Conservation (phyloP, 164 flowering plant genomes). For the Kalanchoe fedtschenkoi region DNA sequence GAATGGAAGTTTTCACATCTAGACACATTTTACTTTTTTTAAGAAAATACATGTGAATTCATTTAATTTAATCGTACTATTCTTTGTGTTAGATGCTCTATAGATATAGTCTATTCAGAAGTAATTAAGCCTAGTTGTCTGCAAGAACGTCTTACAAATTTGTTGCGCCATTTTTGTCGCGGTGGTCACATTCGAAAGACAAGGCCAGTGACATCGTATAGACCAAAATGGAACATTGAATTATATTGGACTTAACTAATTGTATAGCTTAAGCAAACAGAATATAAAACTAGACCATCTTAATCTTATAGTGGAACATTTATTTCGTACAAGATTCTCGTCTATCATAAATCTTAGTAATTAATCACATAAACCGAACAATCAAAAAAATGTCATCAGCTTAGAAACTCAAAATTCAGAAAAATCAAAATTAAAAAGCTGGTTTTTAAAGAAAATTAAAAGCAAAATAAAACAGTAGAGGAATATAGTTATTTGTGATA, state of each 20-base stretch:
- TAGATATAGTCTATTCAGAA: no score
- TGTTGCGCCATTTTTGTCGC: not conserved
- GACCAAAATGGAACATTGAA: not conserved
- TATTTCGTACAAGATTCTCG: not conserved
- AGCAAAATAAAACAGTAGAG: not conserved
- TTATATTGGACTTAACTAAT: not conserved
- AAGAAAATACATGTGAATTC: no score
- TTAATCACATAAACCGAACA: no score
- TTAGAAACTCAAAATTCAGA: no score
- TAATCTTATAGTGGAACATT: not conserved
- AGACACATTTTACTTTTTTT: no score
- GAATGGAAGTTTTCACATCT: no score
- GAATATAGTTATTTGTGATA: not conserved
- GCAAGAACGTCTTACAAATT: not conserved
- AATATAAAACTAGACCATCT: not conserved
- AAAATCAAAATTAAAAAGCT: no score
- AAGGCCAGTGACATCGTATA: not conserved
- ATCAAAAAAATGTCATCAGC: no score
- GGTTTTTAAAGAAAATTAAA: not conserved
- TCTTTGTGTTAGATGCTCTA: no score
- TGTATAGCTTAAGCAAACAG: not conserved
- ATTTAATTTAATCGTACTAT: no score
- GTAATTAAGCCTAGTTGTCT: no score
- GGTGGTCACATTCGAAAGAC: conserved; percentile 1
- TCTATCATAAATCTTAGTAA: no score